Evolutionary conservation across 192 early-diverging fungal species (phyloP).

Genomic region (Backusella westeae): DNA sequence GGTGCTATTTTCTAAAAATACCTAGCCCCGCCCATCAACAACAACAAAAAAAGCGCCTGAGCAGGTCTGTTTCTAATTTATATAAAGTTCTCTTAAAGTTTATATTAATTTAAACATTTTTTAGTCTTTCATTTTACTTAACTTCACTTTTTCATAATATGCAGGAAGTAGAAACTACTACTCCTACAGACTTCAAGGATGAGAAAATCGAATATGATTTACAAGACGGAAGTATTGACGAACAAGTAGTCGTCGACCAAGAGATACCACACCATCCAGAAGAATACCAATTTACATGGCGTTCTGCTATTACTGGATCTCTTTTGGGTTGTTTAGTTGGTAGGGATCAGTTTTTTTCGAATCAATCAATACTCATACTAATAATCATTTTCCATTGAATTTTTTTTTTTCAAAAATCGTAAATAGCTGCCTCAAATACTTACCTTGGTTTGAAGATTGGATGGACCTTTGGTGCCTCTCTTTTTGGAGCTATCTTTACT

Average conservation of each 20-base stretch:
- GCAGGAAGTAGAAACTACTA: background rate
- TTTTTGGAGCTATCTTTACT: slow-evolving; percentile 57
- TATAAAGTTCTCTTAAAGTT: background rate
- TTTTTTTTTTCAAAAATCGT: background rate
- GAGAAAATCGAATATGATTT: slow-evolving; percentile 19
- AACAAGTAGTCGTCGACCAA: background rate
- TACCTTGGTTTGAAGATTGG: slow-evolving; percentile 69
- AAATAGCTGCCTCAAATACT: slow-evolving; percentile 58
- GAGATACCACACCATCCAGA: slow-evolving; percentile 10
- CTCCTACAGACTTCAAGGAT: background rate
- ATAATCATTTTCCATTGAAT: background rate
- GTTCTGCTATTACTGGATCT: slow-evolving; percentile 61
- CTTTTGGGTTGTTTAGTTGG: slow-evolving; percentile 60
- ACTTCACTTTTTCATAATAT: background rate
- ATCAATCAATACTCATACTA: background rate
- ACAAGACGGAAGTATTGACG: background rate
- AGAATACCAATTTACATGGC: slow-evolving; percentile 42
- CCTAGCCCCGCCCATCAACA: slow-evolving; percentile 1
- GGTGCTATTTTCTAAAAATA: slow-evolving; percentile 4
- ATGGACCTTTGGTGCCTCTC: slow-evolving; percentile 56
- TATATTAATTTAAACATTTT: background rate
- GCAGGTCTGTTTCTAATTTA: background rate
- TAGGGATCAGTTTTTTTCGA: slow-evolving; percentile 4
- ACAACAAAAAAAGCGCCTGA: background rate
- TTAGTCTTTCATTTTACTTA: background rate